These are phyloP conservation scores for Thamnidium elegans DNA, from an alignment of 192 early-diverging fungal genomes.

Conservation along the genomic window DNA sequence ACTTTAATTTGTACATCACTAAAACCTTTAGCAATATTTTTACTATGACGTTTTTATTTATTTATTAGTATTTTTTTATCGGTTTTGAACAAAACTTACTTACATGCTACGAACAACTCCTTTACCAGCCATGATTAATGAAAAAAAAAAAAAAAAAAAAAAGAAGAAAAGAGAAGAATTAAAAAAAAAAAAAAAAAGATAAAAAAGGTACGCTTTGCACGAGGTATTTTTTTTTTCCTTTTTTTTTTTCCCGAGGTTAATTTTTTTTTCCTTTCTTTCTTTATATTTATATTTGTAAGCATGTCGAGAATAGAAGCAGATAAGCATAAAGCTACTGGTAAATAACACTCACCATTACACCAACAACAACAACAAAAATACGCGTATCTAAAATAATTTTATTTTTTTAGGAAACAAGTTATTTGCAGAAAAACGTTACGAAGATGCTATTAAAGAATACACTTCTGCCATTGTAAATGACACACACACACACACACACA, in stretches of 20 bases:
- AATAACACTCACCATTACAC: too few species aligned
- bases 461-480: constrained; percentile 66
- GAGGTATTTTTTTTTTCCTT: not conserved
- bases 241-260: not conserved
- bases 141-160: not conserved
- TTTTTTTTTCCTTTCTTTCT: not conserved
- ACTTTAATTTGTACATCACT: constrained; percentile 92
- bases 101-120: constrained; percentile 37
- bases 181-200: constrained; percentile 7
- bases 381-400: not conserved
- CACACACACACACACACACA: not conserved
- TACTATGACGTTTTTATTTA: constrained; percentile 41
- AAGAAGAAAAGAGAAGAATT: constrained; percentile 1
- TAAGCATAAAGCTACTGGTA: constrained; percentile 26
- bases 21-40: constrained; percentile 90
- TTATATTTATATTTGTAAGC: not conserved
- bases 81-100: not conserved
- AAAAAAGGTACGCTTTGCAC: constrained; percentile 7
- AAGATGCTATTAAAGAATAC: constrained; percentile 70
- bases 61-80: not conserved
- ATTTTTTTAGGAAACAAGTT: constrained; percentile 49
- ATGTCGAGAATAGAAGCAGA: constrained; percentile 29
- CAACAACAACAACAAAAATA: not conserved
- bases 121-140: constrained; percentile 29
- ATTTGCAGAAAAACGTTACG: constrained; percentile 57